Base-by-base conservation (phyloP, 2,329 filamentous ascomycete species). In the Dactylellina sp. region DNA sequence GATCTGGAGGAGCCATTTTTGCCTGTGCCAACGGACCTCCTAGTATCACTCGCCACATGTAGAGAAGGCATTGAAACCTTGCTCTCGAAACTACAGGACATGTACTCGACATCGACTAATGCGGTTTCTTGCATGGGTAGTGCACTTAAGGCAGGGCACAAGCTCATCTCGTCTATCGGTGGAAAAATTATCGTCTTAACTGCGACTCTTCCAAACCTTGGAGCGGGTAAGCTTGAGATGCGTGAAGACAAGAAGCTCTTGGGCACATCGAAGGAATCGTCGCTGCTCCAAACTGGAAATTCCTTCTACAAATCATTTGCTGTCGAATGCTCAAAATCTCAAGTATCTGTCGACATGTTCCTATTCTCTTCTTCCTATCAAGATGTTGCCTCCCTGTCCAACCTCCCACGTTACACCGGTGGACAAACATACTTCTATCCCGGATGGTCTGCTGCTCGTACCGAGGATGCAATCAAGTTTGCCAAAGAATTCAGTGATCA, bases 231-330 rank as follows among this genome's bases (percentile, higher is more conserved):
- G 83, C 87, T 96, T 64, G 93, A 96, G 39, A 91, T 96, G 88
- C 87, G 95, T 79, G 94, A 98, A 82, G 93, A 99, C 82, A 97
- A 97, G 85, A 97, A 97, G 83, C 83, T 96, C 14, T 85, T 99
- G 22, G 95, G 95, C 37, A 99, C 95, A 0, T 93, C 90, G 77
- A 97, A 97, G 82, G 95, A 99, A 81, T 92, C 88, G 76, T 85
- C 86, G 75, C 86, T 99, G 32, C 84, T 99, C 59, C 94, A 98
- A 81, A 97, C 95, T 0, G 91, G 88, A 42, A 97, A 93, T 83
- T 93, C 91, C 80, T 99, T 98, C 82, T 99, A 98, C 86, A 99
- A 99, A 85, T 96, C 92, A 79, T 99, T 99, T 79, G 95, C 95
- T 0, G 95, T 99, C 1, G 95, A 99, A 81, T 99, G 95, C 82